Evolutionary conservation across 345 rosid genomes (phyloP).

Genomic region (Acer saccharum): DNA sequence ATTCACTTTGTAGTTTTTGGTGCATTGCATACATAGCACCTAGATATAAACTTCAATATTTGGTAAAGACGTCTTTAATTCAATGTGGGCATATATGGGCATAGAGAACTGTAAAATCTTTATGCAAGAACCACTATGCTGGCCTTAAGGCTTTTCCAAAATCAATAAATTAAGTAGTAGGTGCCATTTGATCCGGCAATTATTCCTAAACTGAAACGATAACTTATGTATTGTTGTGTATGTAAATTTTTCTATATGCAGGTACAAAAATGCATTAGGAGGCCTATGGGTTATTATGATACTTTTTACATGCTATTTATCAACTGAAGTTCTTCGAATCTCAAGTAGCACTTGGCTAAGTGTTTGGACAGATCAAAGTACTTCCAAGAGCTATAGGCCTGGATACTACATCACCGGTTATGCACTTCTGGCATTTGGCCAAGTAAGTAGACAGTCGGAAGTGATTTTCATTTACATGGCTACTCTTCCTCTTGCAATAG

Average conservation of each 20-base stretch:
- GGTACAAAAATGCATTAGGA: slow-evolving; percentile 89
- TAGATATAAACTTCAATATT: neutral
- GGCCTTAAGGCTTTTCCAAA: too few species aligned
- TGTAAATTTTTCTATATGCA: slow-evolving; percentile 32
- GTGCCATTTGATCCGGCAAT: neutral
- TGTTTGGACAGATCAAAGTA: slow-evolving; percentile 81
- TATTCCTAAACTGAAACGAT: neutral
- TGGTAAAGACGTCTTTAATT: neutral
- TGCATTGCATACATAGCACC: neutral
- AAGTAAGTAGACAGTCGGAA: slow-evolving; percentile 44
- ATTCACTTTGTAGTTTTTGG: neutral
- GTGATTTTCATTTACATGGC: neutral
- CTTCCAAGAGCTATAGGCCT: slow-evolving; percentile 55
- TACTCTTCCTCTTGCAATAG: neutral
- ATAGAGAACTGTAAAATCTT: too few species aligned
- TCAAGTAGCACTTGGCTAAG: slow-evolving; percentile 94
- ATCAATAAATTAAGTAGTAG: neutral
- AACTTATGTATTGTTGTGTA: neutral
- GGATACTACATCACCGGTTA: slow-evolving; percentile 65
- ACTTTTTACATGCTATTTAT: slow-evolving; percentile 67
- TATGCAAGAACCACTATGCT: too few species aligned
- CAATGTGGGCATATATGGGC: neutral
- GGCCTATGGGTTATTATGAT: slow-evolving; percentile 84
- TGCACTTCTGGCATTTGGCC: slow-evolving; percentile 72
- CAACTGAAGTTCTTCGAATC: slow-evolving; percentile 82